phyloP scores from a whole-genome alignment of 2,329 filamentous ascomycete genomes.

The Moelleriella libera region DNA sequence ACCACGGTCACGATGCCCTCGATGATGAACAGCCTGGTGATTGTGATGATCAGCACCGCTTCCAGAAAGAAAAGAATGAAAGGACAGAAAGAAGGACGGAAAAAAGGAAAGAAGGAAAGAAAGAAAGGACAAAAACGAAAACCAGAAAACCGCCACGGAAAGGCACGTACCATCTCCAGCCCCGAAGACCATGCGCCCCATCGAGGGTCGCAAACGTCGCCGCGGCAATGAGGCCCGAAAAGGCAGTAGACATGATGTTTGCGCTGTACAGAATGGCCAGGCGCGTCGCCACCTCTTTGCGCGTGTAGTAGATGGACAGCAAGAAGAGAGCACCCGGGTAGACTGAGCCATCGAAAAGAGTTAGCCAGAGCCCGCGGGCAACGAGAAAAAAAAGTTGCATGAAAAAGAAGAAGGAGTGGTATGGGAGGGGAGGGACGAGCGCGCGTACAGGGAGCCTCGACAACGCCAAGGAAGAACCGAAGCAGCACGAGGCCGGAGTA shows the following conservation, averaged over 20 bases:
- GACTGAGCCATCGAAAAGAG: background rate
- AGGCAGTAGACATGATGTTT: conserved; percentile 51
- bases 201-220: conserved; percentile 33
- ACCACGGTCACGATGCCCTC: conserved; percentile 35
- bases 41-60: conserved; percentile 10
- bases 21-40: conserved; percentile 47
- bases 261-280: conserved; percentile 46
- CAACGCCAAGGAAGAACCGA: conserved; percentile 27
- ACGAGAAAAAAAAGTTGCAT: no score
- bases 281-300: conserved; percentile 48
- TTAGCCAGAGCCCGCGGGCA: background rate
- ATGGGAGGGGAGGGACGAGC: no score
- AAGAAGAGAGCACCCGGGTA: conserved; percentile 35
- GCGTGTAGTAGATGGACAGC: conserved; percentile 40
- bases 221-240: conserved; percentile 46
- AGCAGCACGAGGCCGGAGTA: conserved; percentile 34
- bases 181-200: background rate
- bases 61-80: conserved; percentile 24
- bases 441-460: conserved; percentile 31
- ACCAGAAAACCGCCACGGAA: background rate
- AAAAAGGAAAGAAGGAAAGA: no score
- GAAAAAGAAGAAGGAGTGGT: no score
- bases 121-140: conserved; percentile 17
- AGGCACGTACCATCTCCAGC: background rate
- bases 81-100: no score